A percentile compares a stretch with the other conserved stretches of the same genome.
Evolutionary conservation across 1,284 basidiomycete genomes (phyloP).

Genomic region (Rhodotorula sp.): DNA sequence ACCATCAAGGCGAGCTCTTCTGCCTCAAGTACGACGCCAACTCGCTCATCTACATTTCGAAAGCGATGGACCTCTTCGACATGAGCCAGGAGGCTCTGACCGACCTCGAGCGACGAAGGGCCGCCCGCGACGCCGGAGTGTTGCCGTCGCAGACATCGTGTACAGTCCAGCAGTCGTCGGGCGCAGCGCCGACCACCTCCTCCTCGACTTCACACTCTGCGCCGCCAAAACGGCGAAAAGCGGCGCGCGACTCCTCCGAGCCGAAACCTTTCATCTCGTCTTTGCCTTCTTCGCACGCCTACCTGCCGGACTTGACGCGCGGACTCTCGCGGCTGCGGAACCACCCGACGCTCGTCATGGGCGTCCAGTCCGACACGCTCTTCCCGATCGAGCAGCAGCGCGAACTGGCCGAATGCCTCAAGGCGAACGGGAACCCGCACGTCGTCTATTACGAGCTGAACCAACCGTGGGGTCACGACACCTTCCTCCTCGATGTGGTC

Average conservation of each 20-base stretch:
- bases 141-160: constrained; percentile 22
- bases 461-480: constrained; percentile 90
- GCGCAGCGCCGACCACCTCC: constrained; percentile 47
- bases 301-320: constrained; percentile 77
- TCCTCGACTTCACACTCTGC: neutral
- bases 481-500: constrained; percentile 81
- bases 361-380: constrained; percentile 94
- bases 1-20: constrained; percentile 86
- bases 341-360: constrained; percentile 83
- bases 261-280: constrained; percentile 54
- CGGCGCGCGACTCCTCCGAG: constrained; percentile 4
- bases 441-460: constrained; percentile 98
- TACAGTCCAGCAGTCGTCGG: constrained; percentile 49
- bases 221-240: constrained; percentile 49
- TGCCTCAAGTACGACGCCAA: constrained; percentile 99
- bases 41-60: constrained; percentile 95
- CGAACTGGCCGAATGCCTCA: constrained; percentile 87
- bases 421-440: constrained; percentile 78
- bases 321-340: constrained; percentile 74
- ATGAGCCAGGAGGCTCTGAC: constrained; percentile 78
- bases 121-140: constrained; percentile 33
- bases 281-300: constrained; percentile 58
- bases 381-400: constrained; percentile 98
- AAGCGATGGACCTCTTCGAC: constrained; percentile 99
- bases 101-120: constrained; percentile 55